Percentiles rank a stretch among this genome's conserved stretches.
Conservation (phyloP, 2,329 filamentous ascomycete species). For the Corinectria fuckeliana region DNA sequence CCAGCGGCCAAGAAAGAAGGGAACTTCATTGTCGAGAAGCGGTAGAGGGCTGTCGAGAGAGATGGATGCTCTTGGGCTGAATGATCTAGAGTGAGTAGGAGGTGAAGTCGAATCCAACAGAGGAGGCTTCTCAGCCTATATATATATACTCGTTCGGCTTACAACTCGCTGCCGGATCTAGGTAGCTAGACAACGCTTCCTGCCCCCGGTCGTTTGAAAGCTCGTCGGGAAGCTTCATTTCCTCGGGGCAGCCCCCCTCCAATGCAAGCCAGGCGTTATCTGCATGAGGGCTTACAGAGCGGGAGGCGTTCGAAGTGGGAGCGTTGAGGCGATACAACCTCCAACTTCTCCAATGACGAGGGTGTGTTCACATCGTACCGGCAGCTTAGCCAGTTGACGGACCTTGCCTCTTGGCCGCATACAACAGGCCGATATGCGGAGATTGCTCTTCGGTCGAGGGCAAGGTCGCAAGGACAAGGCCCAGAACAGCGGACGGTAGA, state of each 20-base stretch:
- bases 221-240: constrained; percentile 8
- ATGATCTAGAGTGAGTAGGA: constrained; percentile 11
- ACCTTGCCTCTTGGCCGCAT: constrained; percentile 3
- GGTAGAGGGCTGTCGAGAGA: not conserved
- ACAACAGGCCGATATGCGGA: not conserved
- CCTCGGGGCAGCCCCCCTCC: not conserved
- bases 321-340: not conserved
- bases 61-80: constrained; percentile 8
- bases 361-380: not conserved
- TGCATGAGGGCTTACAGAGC: not conserved
- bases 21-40: constrained; percentile 19
- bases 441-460: not conserved
- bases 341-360: not conserved
- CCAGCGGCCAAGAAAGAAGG: constrained; percentile 10
- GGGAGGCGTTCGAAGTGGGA: constrained; percentile 3
- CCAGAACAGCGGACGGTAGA: not conserved
- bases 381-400: constrained; percentile 9
- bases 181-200: not conserved
- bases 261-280: constrained; percentile 1
- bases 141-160: constrained; percentile 13
- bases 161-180: not conserved
- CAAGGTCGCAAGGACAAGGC: constrained; percentile 9
- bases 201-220: not conserved
- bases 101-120: constrained; percentile 4
- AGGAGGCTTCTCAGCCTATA: constrained; percentile 4